Evolutionary conservation across 176 grass and related monocot genomes (phyloP).

Genomic region (Avena atlantica): DNA sequence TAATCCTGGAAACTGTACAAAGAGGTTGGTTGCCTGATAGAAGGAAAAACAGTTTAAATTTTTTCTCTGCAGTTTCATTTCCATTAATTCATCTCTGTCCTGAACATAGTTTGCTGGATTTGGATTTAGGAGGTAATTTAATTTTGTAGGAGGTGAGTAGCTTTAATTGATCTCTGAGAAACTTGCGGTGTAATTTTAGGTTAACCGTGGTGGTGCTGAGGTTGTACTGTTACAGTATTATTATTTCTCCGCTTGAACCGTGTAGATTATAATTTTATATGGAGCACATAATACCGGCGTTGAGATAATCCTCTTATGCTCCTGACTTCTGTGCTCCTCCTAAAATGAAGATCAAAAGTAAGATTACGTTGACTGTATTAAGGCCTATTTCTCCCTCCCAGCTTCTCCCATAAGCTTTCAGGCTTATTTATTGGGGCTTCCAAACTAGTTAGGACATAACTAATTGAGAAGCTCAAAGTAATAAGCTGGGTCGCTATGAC

Average conservation of each 20-base stretch:
- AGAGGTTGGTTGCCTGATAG: constrained; percentile 59
- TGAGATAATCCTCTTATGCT: background rate
- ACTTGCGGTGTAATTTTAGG: background rate
- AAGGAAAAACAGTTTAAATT: constrained; percentile 50
- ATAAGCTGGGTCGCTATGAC: too few relatives aligned
- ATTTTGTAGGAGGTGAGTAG: background rate
- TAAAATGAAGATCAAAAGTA: background rate
- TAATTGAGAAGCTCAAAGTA: too few relatives aligned
- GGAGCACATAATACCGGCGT: background rate
- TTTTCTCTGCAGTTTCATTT: constrained; percentile 9
- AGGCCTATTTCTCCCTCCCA: too few relatives aligned
- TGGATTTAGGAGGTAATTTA: background rate
- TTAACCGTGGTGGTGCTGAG: background rate
- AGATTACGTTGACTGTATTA: background rate
- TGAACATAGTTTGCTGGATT: background rate
- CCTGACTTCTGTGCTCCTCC: background rate
- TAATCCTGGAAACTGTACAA: constrained; percentile 72
- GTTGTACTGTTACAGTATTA: background rate
- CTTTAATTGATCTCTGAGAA: background rate
- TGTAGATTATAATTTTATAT: background rate
- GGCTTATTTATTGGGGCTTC: too few relatives aligned
- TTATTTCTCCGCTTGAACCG: background rate
- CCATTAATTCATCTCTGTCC: background rate
- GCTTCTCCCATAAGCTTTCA: too few relatives aligned
- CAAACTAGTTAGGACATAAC: too few relatives aligned